Evolutionary conservation across 176 grass and related monocot genomes (phyloP), one percentile per base, ranked within the genome.

Genomic region (Aechmea fasciata): DNA sequence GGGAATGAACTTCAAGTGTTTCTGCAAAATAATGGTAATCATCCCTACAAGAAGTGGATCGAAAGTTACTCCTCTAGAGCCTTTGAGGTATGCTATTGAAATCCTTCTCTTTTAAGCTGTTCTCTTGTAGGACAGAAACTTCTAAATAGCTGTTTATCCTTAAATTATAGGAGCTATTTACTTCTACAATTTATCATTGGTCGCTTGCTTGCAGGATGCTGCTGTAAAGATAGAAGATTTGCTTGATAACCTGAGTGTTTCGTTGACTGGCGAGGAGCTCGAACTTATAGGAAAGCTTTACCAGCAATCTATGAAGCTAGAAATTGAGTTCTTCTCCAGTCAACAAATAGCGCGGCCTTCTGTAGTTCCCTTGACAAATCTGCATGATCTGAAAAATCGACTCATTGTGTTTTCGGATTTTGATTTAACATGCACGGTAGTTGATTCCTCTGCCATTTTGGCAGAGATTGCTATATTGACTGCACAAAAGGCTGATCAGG

Each of bases 351-450:
- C 76, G 33, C 73, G 85, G 78, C 84, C 77, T 63, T 80, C 66
- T 57, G 74, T 97, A 57, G 79, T 84, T 90, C 94, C 94, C 70
- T 79, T 93, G 72, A 73, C 81, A 87, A 87, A 71, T 90, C 82
- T 83, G 28, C 83, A 80, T 77, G 79, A 79, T 72, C 77, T 77
- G 18, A 87, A 83, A 77, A 72, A 80, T 64, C 85, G 85, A 59
- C 77, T 97, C 48, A 63, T 87, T 73, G 59, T 97, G 26, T 93
- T 93, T 68, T 97, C 86, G 61, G 94, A 97, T 84, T 97, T 97
- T 90, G 94, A 97, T 76, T 87, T 93, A 83, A 97, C 94, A 33
- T 97, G 94, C 71, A 97, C 84, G 71, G 76, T 87, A 74, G 77
- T 92, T 72, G 87, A 97, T 80, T 97, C 94, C 1, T 97, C 94